These are phyloP conservation scores for Clonostachys byssicola DNA, from an alignment of 2,329 filamentous ascomycete genomes.

Conservation along the genomic window DNA sequence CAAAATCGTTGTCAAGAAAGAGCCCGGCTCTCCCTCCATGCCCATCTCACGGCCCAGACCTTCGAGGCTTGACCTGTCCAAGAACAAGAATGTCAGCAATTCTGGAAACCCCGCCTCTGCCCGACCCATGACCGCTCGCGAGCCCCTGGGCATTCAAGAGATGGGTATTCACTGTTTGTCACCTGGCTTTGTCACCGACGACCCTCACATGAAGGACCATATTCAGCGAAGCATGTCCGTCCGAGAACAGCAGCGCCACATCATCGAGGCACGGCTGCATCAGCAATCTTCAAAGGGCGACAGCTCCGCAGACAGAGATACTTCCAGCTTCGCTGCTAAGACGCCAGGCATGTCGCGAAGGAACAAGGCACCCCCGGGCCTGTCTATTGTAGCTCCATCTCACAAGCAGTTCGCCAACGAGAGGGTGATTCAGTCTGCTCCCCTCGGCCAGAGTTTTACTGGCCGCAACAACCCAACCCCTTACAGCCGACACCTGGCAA, in stretches of 20 bases:
- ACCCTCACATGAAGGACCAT: conserved; percentile 95
- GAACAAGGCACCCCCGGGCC: conserved; percentile 79
- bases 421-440: conserved; percentile 93
- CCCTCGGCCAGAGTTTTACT: conserved; percentile 91
- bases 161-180: conserved; percentile 92
- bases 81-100: conserved; percentile 42
- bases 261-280: conserved; percentile 88
- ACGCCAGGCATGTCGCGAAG: conserved; percentile 70
- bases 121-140: conserved; percentile 74
- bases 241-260: conserved; percentile 86
- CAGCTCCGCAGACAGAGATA: conserved; percentile 54
- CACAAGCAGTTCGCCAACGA: conserved; percentile 91
- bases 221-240: conserved; percentile 91
- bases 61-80: conserved; percentile 73
- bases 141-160: conserved; percentile 81
- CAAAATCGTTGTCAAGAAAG: conserved; percentile 94
- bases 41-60: conserved; percentile 70
- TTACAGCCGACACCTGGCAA: conserved; percentile 71
- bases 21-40: conserved; percentile 83
- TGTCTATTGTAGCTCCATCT: conserved; percentile 93
- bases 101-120: conserved; percentile 55
- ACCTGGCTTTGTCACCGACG: conserved; percentile 91
- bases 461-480: conserved; percentile 78
- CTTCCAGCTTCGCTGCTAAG: conserved; percentile 52
- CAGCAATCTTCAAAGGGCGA: conserved; percentile 81